Conservation (phyloP, 2,329 filamentous ascomycete genomes). For the Alternaria atra region DNA sequence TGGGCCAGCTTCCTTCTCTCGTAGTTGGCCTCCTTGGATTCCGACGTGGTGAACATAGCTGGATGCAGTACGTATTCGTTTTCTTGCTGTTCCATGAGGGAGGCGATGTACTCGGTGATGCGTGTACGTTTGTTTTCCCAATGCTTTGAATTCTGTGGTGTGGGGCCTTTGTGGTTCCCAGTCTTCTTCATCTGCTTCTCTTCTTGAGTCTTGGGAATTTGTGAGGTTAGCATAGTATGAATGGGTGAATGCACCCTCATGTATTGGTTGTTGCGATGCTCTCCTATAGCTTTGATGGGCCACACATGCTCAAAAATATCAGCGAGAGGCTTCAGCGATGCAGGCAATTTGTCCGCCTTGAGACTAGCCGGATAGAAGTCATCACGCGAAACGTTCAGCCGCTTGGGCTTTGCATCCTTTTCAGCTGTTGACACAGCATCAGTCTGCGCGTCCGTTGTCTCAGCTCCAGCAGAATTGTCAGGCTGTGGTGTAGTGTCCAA, state of each 20-base stretch:
- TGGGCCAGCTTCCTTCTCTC: constrained; percentile 61
- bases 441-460: constrained; percentile 14
- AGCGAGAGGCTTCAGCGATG: constrained; percentile 68
- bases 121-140: constrained; percentile 80
- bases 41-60: constrained; percentile 68
- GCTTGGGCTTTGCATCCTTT: constrained; percentile 33
- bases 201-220: constrained; percentile 73
- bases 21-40: constrained; percentile 64
- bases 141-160: constrained; percentile 68
- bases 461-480: constrained; percentile 5
- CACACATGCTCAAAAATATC: constrained; percentile 88
- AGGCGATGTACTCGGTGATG: constrained; percentile 81
- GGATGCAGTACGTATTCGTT: constrained; percentile 89
- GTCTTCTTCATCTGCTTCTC: constrained; percentile 66
- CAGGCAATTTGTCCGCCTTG: constrained; percentile 53
- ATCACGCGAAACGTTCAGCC: constrained; percentile 54
- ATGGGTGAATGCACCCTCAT: constrained; percentile 85
- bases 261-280: constrained; percentile 71
- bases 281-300: constrained; percentile 87
- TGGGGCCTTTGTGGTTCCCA: constrained; percentile 56
- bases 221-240: constrained; percentile 80
- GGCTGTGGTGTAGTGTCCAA: constrained; percentile 22
- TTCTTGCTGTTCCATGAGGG: constrained; percentile 76
- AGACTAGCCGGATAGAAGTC: constrained; percentile 60
- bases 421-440: constrained; percentile 15